Conservation (phyloP, 257 asterid genomes). For the Solanum ahanhuiri region DNA sequence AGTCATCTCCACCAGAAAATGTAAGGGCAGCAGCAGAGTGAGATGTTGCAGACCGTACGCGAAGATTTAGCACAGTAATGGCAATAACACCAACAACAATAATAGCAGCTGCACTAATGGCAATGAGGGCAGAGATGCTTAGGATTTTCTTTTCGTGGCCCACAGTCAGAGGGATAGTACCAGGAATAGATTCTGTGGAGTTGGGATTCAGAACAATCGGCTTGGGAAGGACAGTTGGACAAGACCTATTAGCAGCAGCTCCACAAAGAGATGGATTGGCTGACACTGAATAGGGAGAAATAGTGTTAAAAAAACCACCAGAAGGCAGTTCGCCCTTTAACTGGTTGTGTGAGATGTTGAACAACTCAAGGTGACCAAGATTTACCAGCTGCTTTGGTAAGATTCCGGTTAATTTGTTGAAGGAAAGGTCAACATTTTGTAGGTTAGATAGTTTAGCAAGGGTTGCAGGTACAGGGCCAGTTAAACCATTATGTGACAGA, state of each 20-base stretch:
- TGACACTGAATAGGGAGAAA: constrained; percentile 53
- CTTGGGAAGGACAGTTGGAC: constrained; percentile 66
- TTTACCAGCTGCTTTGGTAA: constrained; percentile 66
- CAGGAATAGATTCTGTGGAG: constrained; percentile 48
- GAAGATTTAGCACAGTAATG: constrained; percentile 68
- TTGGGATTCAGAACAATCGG: constrained; percentile 84
- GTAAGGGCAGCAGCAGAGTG: constrained; percentile 48
- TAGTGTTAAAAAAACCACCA: constrained; percentile 72
- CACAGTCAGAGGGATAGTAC: constrained; percentile 29
- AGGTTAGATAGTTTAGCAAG: constrained; percentile 51
- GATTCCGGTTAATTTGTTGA: constrained; percentile 61
- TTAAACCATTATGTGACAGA: constrained; percentile 50
- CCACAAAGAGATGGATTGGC: constrained; percentile 85
- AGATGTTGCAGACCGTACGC: constrained; percentile 51
- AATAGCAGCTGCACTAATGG: constrained; percentile 76
- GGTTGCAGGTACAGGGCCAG: constrained; percentile 49
- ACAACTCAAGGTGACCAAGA: constrained; percentile 49
- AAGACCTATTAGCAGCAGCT: constrained; percentile 43
- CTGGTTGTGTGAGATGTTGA: constrained; percentile 80
- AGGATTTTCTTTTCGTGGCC: constrained; percentile 61
- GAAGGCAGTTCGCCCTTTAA: constrained; percentile 73
- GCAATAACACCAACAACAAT: constrained; percentile 80
- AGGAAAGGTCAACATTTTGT: constrained; percentile 53
- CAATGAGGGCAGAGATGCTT: constrained; percentile 82
- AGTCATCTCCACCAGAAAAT: constrained; percentile 62